A percentile compares a stretch with the other conserved stretches of the same genome.
Evolutionary conservation across 495 filamentous ascomycete genomes (phyloP).

Genomic region (Neurospora sp.): DNA sequence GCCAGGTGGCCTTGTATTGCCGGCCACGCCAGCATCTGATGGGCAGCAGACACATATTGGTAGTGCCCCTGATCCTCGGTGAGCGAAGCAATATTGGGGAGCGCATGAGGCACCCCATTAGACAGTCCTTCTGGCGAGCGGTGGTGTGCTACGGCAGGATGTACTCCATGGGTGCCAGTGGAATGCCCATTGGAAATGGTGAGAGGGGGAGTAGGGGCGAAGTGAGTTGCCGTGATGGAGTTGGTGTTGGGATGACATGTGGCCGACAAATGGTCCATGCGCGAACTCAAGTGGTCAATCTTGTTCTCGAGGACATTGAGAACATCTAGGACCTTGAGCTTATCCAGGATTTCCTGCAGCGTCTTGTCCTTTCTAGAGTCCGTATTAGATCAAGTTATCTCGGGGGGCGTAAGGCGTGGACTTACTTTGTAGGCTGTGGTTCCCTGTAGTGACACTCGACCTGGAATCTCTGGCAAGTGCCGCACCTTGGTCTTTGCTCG

Average conservation of each 20-base stretch:
- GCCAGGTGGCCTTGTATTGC: constrained; percentile 39
- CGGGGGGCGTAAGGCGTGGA: constrained; percentile 6
- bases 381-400: constrained; percentile 4
- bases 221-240: neutral
- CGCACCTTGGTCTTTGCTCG: constrained; percentile 74
- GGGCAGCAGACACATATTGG: constrained; percentile 43
- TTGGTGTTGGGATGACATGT: constrained; percentile 7
- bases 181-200: neutral
- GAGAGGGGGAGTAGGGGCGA: neutral
- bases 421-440: constrained; percentile 54
- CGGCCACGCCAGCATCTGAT: constrained; percentile 51
- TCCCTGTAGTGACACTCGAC: constrained; percentile 52
- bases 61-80: constrained; percentile 19
- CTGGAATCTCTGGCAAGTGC: constrained; percentile 38
- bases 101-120: neutral
- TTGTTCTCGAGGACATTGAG: constrained; percentile 35
- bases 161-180: neutral
- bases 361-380: constrained; percentile 49
- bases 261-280: constrained; percentile 9
- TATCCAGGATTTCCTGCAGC: constrained; percentile 47
- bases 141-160: constrained; percentile 2
- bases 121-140: neutral
- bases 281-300: constrained; percentile 30
- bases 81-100: constrained; percentile 2
- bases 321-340: constrained; percentile 25